Conservation (phyloP, 805 yeast species). For the Metschnikowia santaceciliae region DNA sequence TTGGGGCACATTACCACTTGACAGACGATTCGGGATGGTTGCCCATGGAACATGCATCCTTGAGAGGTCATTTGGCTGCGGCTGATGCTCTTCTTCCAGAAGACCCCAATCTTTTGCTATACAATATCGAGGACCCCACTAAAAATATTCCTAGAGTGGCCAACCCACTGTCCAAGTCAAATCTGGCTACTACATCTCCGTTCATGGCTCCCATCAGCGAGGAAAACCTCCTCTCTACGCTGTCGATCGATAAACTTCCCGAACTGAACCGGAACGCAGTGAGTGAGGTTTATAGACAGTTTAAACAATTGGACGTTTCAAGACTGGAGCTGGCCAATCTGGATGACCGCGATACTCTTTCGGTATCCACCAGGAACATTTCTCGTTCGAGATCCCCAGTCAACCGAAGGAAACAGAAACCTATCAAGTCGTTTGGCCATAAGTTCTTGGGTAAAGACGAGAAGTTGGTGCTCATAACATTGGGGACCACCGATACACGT, state of each 20-base stretch:
- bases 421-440: conserved; percentile 85
- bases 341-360: conserved; percentile 22
- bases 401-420: conserved; percentile 33
- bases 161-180: conserved; percentile 15
- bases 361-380: conserved; percentile 7
- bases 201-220: conserved; percentile 15
- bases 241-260: conserved; percentile 36
- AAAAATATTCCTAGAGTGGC: conserved; percentile 22
- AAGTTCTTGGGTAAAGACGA: conserved; percentile 61
- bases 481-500: conserved; percentile 82
- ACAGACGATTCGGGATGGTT: conserved; percentile 91
- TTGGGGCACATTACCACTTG: conserved; percentile 51
- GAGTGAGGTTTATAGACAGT: conserved; percentile 37
- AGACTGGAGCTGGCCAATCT: conserved; percentile 3
- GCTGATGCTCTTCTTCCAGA: conserved; percentile 58
- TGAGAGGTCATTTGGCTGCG: conserved; percentile 78
- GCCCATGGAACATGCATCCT: conserved; percentile 94
- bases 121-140: conserved; percentile 34
- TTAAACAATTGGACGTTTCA: conserved; percentile 27
- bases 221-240: conserved; percentile 20
- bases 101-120: conserved; percentile 31
- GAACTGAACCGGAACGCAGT: conserved; percentile 29
- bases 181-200: conserved; percentile 14
- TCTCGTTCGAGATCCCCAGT: conserved; percentile 16
- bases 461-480: conserved; percentile 70